These are phyloP conservation scores for Cladosporium velox DNA, from an alignment of 2,329 filamentous ascomycete species.

Conservation along the genomic window DNA sequence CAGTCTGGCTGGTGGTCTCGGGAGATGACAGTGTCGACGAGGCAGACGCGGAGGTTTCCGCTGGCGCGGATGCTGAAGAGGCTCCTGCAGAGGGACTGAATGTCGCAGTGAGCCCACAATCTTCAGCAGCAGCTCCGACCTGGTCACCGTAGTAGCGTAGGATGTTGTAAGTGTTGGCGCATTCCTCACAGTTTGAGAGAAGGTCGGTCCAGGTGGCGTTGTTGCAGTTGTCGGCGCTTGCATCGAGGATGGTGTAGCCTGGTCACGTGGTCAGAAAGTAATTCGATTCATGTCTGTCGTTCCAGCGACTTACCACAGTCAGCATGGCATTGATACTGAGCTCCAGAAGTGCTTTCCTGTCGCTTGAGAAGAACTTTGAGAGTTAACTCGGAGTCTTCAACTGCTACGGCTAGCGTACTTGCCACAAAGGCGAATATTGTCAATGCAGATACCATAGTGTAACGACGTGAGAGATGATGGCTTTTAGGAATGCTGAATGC, in stretches of 20 bases:
- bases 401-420: neutral
- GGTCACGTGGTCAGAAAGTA: neutral
- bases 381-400: conserved; percentile 5
- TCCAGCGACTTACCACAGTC: conserved; percentile 36
- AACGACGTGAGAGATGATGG: neutral
- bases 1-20: neutral
- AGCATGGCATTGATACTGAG: conserved; percentile 40
- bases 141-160: conserved; percentile 48
- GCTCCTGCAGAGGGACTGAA: conserved; percentile 6
- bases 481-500: neutral
- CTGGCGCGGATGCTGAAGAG: neutral
- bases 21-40: neutral
- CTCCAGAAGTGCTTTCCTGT: conserved; percentile 28
- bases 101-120: conserved; percentile 35
- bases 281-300: neutral
- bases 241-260: conserved; percentile 36
- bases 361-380: conserved; percentile 21
- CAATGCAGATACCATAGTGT: neutral
- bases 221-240: conserved; percentile 33
- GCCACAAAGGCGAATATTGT: conserved; percentile 6
- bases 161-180: conserved; percentile 47
- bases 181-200: conserved; percentile 42
- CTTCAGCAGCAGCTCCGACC: conserved; percentile 42
- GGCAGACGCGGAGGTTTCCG: neutral
- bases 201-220: conserved; percentile 35